These are phyloP conservation scores for Seminavis robusta DNA, from an alignment of 108 stramenopile species.

Conservation along the genomic window DNA sequence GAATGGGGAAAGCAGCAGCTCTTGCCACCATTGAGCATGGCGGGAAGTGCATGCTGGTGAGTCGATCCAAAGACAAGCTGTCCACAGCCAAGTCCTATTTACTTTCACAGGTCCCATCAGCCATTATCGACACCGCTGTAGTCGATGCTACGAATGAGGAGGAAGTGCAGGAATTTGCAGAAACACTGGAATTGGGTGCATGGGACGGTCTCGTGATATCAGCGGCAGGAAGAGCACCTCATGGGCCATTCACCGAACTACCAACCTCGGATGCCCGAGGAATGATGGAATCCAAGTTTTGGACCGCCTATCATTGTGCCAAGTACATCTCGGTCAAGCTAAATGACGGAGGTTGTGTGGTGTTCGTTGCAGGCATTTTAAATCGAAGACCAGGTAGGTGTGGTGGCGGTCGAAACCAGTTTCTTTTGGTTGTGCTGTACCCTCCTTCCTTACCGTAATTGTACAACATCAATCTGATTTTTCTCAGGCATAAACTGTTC, in stretches of 20 bases:
- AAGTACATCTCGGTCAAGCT: constrained; percentile 45
- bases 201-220: constrained; percentile 59
- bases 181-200: constrained; percentile 1
- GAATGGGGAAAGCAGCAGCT: constrained; percentile 70
- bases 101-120: constrained; percentile 3
- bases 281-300: constrained; percentile 54
- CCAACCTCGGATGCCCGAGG: constrained; percentile 33
- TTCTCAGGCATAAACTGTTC: constrained; percentile 59
- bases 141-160: constrained; percentile 55
- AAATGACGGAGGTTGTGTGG: constrained; percentile 31
- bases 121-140: constrained; percentile 13
- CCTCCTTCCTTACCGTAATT: too few species aligned
- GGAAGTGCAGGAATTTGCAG: constrained; percentile 34
- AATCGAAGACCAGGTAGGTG: constrained; percentile 66
- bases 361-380: constrained; percentile 54
- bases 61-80: constrained; percentile 43
- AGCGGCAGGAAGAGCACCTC: constrained; percentile 58
- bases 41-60: constrained; percentile 39
- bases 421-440: too few species aligned
- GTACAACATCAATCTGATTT: too few species aligned
- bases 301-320: constrained; percentile 60
- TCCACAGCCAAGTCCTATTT: constrained; percentile 22
- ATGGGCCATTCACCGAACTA: constrained; percentile 41
- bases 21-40: constrained; percentile 29
- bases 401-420: too few species aligned